Percentiles rank a stretch among this genome's conserved stretches.
Evolutionary conservation across 805 yeast genomes (phyloP).

Genomic region (Pichia paraexigua): DNA sequence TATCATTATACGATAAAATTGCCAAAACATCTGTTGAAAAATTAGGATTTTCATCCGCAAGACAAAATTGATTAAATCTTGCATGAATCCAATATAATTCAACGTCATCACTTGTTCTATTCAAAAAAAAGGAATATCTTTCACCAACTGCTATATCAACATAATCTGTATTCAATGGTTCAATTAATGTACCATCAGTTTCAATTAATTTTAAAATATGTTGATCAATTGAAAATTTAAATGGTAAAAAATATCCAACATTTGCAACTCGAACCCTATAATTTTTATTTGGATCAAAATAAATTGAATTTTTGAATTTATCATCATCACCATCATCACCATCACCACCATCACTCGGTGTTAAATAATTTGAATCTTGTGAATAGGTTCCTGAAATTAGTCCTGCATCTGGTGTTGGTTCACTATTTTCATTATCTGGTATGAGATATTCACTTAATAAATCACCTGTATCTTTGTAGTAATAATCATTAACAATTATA

Average conservation of each 20-base stretch:
- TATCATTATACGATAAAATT: conserved; percentile 10
- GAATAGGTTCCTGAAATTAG: conserved; percentile 14
- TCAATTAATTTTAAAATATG: conserved; percentile 49
- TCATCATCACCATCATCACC: too few species aligned
- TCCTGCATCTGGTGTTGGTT: conserved; percentile 21
- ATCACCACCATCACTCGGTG: too few species aligned
- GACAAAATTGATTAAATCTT: conserved; percentile 16
- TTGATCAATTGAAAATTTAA: conserved; percentile 44
- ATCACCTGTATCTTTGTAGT: conserved; percentile 28
- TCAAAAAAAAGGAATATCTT: conserved; percentile 17
- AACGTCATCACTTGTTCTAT: conserved; percentile 1
- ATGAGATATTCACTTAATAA: too few species aligned
- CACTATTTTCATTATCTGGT: conserved; percentile 16
- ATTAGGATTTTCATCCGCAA: conserved; percentile 11
- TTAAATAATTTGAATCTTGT: too few species aligned
- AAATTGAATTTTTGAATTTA: not conserved
- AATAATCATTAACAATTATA: conserved; percentile 41
- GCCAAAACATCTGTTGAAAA: conserved; percentile 11
- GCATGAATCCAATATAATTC: conserved; percentile 13
- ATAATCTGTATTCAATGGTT: conserved; percentile 27
- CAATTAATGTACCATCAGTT: conserved; percentile 50
- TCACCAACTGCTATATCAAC: conserved; percentile 17
- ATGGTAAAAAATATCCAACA: conserved; percentile 51
- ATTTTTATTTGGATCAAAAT: conserved; percentile 36
- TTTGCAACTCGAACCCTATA: conserved; percentile 46